Conservation (phyloP, 73 alveolate species). For the Effrenium voratum region DNA sequence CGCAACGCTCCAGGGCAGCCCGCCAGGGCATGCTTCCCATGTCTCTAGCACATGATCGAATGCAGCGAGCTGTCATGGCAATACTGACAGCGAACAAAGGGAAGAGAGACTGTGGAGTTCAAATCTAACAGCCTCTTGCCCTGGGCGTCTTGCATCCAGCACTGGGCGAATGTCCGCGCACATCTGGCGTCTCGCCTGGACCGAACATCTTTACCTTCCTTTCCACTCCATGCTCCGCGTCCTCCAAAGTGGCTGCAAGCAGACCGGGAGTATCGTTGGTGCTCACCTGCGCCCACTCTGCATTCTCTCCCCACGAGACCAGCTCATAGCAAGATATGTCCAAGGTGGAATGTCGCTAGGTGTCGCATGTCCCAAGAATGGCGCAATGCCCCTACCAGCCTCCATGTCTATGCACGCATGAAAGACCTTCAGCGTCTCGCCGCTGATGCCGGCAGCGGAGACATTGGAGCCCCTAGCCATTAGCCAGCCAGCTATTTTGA, state of each 20-base stretch:
- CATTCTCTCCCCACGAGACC: no score
- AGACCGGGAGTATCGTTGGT: conserved; percentile 51
- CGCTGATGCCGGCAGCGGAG: conserved; percentile 74
- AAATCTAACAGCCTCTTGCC: no score
- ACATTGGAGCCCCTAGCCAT: conserved; percentile 89
- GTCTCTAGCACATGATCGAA: no score
- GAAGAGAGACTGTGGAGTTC: no score
- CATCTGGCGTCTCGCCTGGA: conserved; percentile 59
- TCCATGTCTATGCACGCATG: conserved; percentile 68
- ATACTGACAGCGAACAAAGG: no score
- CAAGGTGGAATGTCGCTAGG: background rate
- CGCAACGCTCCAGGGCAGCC: background rate
- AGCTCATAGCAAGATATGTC: background rate
- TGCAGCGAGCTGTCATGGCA: no score
- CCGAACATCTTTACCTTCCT: no score
- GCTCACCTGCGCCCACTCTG: conserved; percentile 16
- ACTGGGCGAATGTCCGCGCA: conserved; percentile 23
- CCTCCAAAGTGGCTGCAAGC: conserved; percentile 53
- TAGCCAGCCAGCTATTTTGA: no score
- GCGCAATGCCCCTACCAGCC: background rate
- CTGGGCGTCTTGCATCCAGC: background rate
- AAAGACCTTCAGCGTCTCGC: conserved; percentile 68
- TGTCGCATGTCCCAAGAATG: background rate
- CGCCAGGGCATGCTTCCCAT: no score
- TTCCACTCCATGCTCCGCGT: no score